A percentile compares a stretch with the other conserved stretches of the same genome.
Conservation (phyloP, 441 rosid genomes). For the Bruguiera hainesii region DNA sequence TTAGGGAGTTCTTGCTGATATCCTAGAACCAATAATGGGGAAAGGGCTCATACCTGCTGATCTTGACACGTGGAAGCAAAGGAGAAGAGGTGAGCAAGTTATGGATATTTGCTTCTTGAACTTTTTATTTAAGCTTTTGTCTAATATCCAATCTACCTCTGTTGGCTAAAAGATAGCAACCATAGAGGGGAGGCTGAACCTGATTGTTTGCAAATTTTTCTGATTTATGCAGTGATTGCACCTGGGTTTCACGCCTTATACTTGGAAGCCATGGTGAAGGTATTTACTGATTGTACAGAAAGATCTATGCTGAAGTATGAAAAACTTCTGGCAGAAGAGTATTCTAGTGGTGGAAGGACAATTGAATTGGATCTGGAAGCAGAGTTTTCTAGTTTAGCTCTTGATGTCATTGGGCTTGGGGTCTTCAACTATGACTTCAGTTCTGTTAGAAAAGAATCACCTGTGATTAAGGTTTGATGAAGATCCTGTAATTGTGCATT, state of each 20-base stretch:
- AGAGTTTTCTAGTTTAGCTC: constrained; percentile 92
- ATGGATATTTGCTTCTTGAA: background rate
- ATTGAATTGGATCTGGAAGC: constrained; percentile 90
- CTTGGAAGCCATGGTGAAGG: constrained; percentile 88
- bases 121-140: background rate
- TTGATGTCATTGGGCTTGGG: constrained; percentile 92
- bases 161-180: background rate
- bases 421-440: constrained; percentile 94
- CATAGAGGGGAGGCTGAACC: background rate
- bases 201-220: background rate
- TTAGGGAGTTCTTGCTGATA: constrained; percentile 96
- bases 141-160: background rate
- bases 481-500: constrained; percentile 10
- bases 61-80: constrained; percentile 83
- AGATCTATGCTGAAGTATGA: constrained; percentile 68
- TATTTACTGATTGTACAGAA: constrained; percentile 79
- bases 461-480: constrained; percentile 76
- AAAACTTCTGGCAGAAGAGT: constrained; percentile 50
- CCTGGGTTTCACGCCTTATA: constrained; percentile 84
- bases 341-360: constrained; percentile 31
- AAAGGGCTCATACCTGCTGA: constrained; percentile 98
- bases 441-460: constrained; percentile 91
- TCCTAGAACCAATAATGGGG: constrained; percentile 95
- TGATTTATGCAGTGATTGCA: constrained; percentile 62
- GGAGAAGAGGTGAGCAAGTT: constrained; percentile 74